phyloP scores from a whole-genome alignment of 495 filamentous ascomycete genomes.

The Podospora didyma region DNA sequence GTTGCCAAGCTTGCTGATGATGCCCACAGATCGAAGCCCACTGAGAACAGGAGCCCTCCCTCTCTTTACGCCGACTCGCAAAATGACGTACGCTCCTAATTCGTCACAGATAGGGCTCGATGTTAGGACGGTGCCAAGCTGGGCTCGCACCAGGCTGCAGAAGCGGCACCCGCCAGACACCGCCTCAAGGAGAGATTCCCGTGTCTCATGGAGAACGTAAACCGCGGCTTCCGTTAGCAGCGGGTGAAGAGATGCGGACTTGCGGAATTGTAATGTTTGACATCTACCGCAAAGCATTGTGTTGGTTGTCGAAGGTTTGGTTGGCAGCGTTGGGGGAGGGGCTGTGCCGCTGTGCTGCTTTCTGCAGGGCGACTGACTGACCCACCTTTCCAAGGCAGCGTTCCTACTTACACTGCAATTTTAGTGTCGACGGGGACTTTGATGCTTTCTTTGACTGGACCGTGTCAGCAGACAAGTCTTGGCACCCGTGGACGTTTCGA shows the following conservation, averaged over 20 bases:
- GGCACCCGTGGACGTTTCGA: too few relatives aligned
- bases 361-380: neutral
- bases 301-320: neutral
- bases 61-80: neutral
- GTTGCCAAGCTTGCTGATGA: constrained; percentile 6
- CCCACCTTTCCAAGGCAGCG: neutral
- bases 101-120: constrained; percentile 7
- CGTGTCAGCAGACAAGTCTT: too few relatives aligned
- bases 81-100: constrained; percentile 13
- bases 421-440: neutral
- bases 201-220: constrained; percentile 6
- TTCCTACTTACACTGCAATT: constrained; percentile 2
- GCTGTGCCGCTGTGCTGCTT: neutral
- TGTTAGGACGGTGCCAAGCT: constrained; percentile 5
- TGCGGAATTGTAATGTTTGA: neutral
- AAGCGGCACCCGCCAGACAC: constrained; percentile 9
- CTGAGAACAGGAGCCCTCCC: neutral
- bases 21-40: neutral
- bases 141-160: constrained; percentile 13
- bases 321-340: neutral
- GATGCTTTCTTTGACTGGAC: neutral
- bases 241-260: neutral
- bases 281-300: neutral
- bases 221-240: neutral
- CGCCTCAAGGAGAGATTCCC: constrained; percentile 3